Evolutionary conservation across 768 basidiomycete genomes (phyloP), one percentile per base, ranked within the genome.

Genomic region (Myochromella boudieri): DNA sequence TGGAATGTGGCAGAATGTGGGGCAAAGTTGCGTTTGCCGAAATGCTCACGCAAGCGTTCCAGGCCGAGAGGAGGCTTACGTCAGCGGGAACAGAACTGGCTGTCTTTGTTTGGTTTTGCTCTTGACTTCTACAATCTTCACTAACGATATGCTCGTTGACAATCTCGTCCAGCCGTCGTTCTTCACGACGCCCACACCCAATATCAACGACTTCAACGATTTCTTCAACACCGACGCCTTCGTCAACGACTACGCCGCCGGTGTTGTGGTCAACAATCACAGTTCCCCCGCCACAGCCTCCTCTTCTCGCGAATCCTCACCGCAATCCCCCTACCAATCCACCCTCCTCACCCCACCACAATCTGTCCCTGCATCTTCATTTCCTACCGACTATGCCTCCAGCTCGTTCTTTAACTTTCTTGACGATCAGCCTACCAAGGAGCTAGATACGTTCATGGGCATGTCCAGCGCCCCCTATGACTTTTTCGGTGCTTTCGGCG

Each of bases 191-290:
- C n/a, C n/a, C n/a, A 42, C 59, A 1, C 39, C 58, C 1, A 49
- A 56, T 40, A 45, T 53, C 45, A 59, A 70, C 29, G 72, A 78
- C 55, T 67, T 85, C 56, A 77, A 73, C 60, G 83, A 87, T 58
- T 77, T 84, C 54, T 78, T 87, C 67, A 78, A 87, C 61, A 71
- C 83, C 40, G 85, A 87, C 51, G 72, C 81, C 46, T 75, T 80
- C 45, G 61, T 60, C 22, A 62, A 62, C 53, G 63, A 57, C 44
- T 52, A 62, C 34, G 52, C 61, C 42, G 52, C 56, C 6, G 47
- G 56, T 33, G n/a, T n/a, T n/a, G 12, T 53, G 40, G 31, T 53
- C 46, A 31, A 21, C 52, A 17, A 22, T 31, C 6, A 57, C 17
- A 57, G 62, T 21, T 69, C 74, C 0, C 58, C 69, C n/a, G 60